A percentile compares a stretch with the other conserved stretches of the same genome.
Conservation (phyloP, 345 rosid genomes). For the Ceriops zippeliana region DNA sequence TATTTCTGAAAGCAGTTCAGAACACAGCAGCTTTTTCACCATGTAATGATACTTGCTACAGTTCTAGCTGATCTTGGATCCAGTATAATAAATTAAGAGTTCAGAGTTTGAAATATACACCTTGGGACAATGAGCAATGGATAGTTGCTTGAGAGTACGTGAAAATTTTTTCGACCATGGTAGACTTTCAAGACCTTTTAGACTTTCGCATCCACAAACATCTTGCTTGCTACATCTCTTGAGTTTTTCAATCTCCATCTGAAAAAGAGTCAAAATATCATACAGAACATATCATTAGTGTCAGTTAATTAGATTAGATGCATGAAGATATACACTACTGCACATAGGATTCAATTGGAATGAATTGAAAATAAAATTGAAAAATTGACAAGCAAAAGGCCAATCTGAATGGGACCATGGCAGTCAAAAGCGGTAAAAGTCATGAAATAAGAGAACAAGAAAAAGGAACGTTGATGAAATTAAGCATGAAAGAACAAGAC, state of each 20-base stretch:
- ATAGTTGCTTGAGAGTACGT: conserved; percentile 48
- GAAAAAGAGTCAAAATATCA: conserved; percentile 8
- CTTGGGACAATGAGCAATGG: conserved; percentile 66
- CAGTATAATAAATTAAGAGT: conserved; percentile 1
- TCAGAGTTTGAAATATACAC: conserved; percentile 30
- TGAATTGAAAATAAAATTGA: background rate
- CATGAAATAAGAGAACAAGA: background rate
- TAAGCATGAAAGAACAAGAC: too few species aligned
- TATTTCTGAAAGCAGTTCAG: background rate
- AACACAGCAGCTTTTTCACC: background rate
- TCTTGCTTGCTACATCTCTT: conserved; percentile 50
- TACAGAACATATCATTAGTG: background rate
- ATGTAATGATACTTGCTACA: background rate
- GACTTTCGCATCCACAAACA: conserved; percentile 54
- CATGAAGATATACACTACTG: too few species aligned
- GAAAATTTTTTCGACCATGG: conserved; percentile 79
- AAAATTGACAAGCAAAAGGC: background rate
- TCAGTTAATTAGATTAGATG: too few species aligned
- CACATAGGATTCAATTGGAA: background rate
- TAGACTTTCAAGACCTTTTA: conserved; percentile 39
- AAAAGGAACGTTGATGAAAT: background rate
- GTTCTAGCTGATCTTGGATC: background rate
- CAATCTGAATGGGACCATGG: background rate
- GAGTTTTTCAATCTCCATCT: conserved; percentile 53
- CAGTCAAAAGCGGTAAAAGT: background rate